A percentile compares a stretch with the other conserved stretches of the same genome.
These are phyloP conservation scores for Catunica adiposa DNA, from an alignment of 2,329 filamentous ascomycete genomes.

Conservation along the genomic window DNA sequence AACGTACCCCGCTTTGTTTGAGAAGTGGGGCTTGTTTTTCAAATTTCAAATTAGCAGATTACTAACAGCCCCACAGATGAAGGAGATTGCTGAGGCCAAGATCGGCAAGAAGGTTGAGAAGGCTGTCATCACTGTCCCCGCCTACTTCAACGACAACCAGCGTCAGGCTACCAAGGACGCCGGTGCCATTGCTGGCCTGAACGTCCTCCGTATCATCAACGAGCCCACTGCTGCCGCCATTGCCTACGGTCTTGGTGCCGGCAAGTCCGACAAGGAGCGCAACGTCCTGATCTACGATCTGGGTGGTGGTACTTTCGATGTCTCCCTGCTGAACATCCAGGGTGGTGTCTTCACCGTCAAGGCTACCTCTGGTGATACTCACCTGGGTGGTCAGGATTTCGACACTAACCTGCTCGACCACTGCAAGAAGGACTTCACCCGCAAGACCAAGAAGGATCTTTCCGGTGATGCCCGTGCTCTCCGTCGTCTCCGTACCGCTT, in stretches of 20 bases:
- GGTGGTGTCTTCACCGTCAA: constrained; percentile 99
- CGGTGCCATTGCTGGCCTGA: constrained; percentile 90
- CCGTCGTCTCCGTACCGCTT: constrained; percentile 88
- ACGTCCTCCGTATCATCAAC: constrained; percentile 99
- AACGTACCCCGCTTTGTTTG: background rate
- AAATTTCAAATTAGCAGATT: background rate
- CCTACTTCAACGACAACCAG: constrained; percentile 99
- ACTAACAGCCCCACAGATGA: constrained; percentile 50
- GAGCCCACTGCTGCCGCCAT: constrained; percentile 97
- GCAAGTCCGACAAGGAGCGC: constrained; percentile 93
- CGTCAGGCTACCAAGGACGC: constrained; percentile 98
- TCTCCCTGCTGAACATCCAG: constrained; percentile 96
- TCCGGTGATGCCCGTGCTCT: constrained; percentile 78
- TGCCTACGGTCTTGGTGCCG: constrained; percentile 89
- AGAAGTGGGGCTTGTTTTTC: background rate
- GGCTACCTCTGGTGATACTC: constrained; percentile 94
- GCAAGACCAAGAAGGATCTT: constrained; percentile 69
- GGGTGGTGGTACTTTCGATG: constrained; percentile 99
- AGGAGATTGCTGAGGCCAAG: constrained; percentile 97
- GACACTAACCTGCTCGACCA: constrained; percentile 90
- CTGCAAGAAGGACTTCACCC: constrained; percentile 88
- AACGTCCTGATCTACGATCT: constrained; percentile 99
- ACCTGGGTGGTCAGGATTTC: constrained; percentile 91
- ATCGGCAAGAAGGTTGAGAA: constrained; percentile 98
- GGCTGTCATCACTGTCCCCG: constrained; percentile 95